Conservation (phyloP, 768 basidiomycete genomes). For the Erythrobasidium yunnanense region DNA sequence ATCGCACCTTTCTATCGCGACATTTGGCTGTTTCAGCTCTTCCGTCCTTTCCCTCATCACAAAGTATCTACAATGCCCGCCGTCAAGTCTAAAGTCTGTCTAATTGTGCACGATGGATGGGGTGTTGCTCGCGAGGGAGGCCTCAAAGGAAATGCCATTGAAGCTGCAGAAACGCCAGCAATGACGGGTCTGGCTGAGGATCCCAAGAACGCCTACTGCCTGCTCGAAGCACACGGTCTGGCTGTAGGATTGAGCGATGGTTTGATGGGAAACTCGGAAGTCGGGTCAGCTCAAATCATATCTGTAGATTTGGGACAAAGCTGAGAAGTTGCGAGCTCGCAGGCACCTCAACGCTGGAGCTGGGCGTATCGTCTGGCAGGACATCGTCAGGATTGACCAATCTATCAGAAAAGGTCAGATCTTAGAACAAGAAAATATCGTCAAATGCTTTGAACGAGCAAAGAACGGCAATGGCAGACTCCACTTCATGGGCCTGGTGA, state of each 20-base stretch:
- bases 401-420: constrained; percentile 68
- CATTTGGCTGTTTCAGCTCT: neutral
- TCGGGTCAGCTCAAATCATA: constrained; percentile 55
- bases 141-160: constrained; percentile 78
- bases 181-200: constrained; percentile 79
- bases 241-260: constrained; percentile 86
- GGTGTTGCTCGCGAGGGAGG: constrained; percentile 56
- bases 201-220: constrained; percentile 52
- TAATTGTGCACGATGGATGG: constrained; percentile 86
- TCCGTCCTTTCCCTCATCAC: neutral
- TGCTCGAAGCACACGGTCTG: constrained; percentile 73
- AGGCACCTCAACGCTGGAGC: constrained; percentile 93
- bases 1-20: neutral
- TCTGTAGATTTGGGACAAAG: neutral
- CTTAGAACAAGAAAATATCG: constrained; percentile 44
- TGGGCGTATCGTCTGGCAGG: constrained; percentile 92
- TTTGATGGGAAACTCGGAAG: constrained; percentile 95
- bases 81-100: constrained; percentile 1
- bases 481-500: constrained; percentile 76
- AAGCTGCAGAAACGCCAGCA: constrained; percentile 66
- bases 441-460: constrained; percentile 55
- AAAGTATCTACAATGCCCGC: neutral
- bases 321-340: neutral
- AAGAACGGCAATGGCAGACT: constrained; percentile 66
- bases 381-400: constrained; percentile 89